phyloP scores from a whole-genome alignment of 2,329 filamentous ascomycete species.

The Trichoderma lentiforme region DNA sequence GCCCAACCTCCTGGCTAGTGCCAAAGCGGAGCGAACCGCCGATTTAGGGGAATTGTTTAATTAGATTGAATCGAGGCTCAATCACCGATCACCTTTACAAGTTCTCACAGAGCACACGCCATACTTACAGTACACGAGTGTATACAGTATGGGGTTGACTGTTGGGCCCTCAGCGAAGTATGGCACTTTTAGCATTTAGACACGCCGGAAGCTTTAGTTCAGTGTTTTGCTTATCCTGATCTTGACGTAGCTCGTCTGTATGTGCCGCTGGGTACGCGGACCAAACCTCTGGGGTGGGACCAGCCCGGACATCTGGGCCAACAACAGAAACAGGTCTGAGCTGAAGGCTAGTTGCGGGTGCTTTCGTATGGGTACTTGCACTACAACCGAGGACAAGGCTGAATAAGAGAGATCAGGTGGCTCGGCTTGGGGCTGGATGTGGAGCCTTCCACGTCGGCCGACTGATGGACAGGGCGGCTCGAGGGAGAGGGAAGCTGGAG shows the following conservation, averaged over 20 bases:
- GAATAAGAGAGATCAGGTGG: not conserved
- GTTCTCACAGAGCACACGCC: not conserved
- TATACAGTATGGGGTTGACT: not conserved
- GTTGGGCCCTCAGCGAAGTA: not conserved
- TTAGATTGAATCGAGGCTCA: not conserved
- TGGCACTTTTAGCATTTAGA: not conserved
- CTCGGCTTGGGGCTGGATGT: not conserved
- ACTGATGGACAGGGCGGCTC: not conserved
- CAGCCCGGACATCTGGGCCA: not conserved
- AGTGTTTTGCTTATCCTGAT: not conserved
- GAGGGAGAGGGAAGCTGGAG: not conserved
- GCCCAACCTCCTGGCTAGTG: slow-evolving; percentile 11
- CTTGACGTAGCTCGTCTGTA: not conserved
- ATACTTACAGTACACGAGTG: not conserved
- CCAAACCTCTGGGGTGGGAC: not conserved
- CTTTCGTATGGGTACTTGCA: not conserved
- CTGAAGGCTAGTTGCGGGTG: not conserved
- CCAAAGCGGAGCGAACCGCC: slow-evolving; percentile 16
- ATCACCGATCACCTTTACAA: not conserved
- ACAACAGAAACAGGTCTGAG: not conserved
- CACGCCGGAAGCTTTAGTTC: not conserved
- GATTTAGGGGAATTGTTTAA: slow-evolving; percentile 7
- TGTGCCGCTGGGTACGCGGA: not conserved
- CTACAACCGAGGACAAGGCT: not conserved
- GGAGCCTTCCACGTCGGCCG: not conserved